phyloP scores from a whole-genome alignment of 352 stramenopile genomes.

The Pythium insidiosum region DNA sequence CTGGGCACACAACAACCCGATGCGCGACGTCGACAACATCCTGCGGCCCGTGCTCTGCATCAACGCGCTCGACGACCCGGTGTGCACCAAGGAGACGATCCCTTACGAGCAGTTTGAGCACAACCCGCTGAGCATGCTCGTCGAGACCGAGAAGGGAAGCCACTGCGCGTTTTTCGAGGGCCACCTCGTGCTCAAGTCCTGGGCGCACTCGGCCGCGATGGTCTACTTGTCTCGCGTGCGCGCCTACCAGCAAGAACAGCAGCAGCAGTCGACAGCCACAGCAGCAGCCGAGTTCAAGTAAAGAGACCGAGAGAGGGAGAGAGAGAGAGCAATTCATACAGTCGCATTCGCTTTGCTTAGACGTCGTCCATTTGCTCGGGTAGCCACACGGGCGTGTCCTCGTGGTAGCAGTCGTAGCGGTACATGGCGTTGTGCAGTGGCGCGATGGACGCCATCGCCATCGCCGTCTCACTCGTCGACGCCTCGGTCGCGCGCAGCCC shows the following conservation, averaged over 20 bases:
- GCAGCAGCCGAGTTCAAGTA: too few relatives aligned
- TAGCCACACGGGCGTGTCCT: slow-evolving; percentile 8
- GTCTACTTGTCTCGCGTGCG: slow-evolving; percentile 54
- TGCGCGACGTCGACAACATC: slow-evolving; percentile 50
- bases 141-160: slow-evolving; percentile 45
- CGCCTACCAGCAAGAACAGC: slow-evolving; percentile 26
- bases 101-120: slow-evolving; percentile 41
- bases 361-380: slow-evolving; percentile 4
- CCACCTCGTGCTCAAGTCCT: slow-evolving; percentile 48
- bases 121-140: slow-evolving; percentile 45
- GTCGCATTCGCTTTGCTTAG: not conserved
- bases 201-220: slow-evolving; percentile 48
- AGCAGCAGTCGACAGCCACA: too few relatives aligned
- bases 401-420: slow-evolving; percentile 18
- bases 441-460: not conserved
- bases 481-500: slow-evolving; percentile 17
- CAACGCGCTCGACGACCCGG: slow-evolving; percentile 70
- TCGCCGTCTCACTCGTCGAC: not conserved
- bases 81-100: slow-evolving; percentile 72
- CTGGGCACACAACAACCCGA: slow-evolving; percentile 70
- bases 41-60: slow-evolving; percentile 55
- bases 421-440: slow-evolving; percentile 22
- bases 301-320: too few relatives aligned
- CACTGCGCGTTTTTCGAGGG: slow-evolving; percentile 78
- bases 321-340: too few relatives aligned